phyloP scores from a whole-genome alignment of 768 basidiomycete species.

The Termitomyces sp. region DNA sequence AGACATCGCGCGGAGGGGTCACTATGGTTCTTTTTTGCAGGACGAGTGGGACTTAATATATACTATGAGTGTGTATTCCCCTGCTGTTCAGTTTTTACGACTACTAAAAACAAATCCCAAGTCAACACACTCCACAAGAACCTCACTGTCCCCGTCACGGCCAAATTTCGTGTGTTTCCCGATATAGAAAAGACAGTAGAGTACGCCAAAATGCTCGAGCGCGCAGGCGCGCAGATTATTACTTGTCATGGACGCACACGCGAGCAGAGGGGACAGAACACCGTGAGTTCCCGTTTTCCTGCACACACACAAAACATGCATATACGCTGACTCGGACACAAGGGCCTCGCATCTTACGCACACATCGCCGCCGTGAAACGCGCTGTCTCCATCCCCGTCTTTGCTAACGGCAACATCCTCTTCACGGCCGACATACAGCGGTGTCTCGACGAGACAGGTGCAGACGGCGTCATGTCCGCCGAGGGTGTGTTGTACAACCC shows the following conservation, averaged over 20 bases:
- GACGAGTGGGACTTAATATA: neutral
- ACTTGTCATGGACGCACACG: constrained; percentile 90
- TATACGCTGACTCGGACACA: neutral
- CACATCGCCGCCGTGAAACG: constrained; percentile 65
- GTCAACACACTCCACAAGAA: neutral
- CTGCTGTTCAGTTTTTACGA: neutral
- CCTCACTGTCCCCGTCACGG: neutral
- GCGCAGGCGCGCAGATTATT: constrained; percentile 90
- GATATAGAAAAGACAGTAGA: neutral
- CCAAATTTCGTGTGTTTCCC: neutral
- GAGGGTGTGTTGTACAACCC: constrained; percentile 95
- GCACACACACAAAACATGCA: no score
- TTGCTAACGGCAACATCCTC: constrained; percentile 87
- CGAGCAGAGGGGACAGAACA: constrained; percentile 85
- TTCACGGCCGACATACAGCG: neutral
- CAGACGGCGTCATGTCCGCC: constrained; percentile 85
- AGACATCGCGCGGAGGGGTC: neutral
- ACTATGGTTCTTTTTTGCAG: neutral
- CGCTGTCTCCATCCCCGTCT: constrained; percentile 86
- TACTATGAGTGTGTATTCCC: neutral
- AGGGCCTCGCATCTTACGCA: constrained; percentile 14
- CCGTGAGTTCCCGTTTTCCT: constrained; percentile 31
- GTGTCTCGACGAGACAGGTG: neutral
- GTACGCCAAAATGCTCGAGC: constrained; percentile 94
- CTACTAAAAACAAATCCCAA: neutral